Conservation (phyloP, 805 yeast species). For the Yarrowia osloensis region DNA sequence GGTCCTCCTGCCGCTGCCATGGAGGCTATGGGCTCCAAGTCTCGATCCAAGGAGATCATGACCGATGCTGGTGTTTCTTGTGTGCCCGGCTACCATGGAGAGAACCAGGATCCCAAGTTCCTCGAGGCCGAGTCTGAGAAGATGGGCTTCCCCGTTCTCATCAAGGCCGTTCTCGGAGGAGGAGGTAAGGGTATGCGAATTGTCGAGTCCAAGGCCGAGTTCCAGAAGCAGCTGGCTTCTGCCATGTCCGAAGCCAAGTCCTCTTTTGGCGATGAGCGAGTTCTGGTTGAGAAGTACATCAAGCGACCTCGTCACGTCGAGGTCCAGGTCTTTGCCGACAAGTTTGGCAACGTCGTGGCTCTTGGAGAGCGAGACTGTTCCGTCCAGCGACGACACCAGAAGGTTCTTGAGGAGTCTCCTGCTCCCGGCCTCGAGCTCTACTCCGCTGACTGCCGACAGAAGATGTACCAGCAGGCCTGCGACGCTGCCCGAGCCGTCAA, state of each 20-base stretch:
- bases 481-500: slow-evolving; percentile 52
- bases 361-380: slow-evolving; percentile 61
- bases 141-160: slow-evolving; percentile 54
- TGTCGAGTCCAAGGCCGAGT: slow-evolving; percentile 51
- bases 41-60: slow-evolving; percentile 42
- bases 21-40: slow-evolving; percentile 44
- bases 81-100: slow-evolving; percentile 43
- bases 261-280: slow-evolving; percentile 58
- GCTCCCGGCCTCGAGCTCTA: slow-evolving; percentile 53
- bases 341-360: slow-evolving; percentile 56
- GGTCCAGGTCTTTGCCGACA: slow-evolving; percentile 59
- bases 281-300: slow-evolving; percentile 56
- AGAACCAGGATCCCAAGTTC: slow-evolving; percentile 39
- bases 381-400: slow-evolving; percentile 59
- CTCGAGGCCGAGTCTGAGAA: slow-evolving; percentile 38
- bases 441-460: slow-evolving; percentile 47
- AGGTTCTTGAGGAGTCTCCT: slow-evolving; percentile 58
- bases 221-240: slow-evolving; percentile 51
- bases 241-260: slow-evolving; percentile 59
- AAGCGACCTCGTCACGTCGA: slow-evolving; percentile 59
- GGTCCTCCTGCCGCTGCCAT: slow-evolving; percentile 43
- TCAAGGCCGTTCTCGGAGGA: slow-evolving; percentile 60
- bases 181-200: slow-evolving; percentile 62
- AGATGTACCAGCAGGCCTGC: slow-evolving; percentile 53
- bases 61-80: slow-evolving; percentile 42